phyloP scores from a whole-genome alignment of 2,329 filamentous ascomycete genomes.

The Trichoderma guizhouense region DNA sequence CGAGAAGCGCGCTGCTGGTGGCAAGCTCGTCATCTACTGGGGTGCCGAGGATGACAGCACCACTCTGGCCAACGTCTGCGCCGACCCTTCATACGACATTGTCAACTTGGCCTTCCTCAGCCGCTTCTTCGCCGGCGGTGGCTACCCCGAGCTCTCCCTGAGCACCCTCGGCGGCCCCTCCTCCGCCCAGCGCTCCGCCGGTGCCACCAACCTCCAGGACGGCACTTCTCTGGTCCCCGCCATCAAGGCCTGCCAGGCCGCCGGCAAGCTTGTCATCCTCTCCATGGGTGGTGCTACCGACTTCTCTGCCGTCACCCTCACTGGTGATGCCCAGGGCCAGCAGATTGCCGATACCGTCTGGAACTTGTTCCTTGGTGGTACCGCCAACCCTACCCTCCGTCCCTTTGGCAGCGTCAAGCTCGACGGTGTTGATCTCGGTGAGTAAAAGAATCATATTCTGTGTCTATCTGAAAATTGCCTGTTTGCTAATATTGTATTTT shows the following conservation, averaged over 20 bases:
- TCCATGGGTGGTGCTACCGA: conserved; percentile 68
- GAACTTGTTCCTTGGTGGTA: conserved; percentile 58
- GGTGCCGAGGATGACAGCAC: conserved; percentile 23
- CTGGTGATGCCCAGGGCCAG: conserved; percentile 43
- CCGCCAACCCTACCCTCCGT: conserved; percentile 45
- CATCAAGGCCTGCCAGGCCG: conserved; percentile 56
- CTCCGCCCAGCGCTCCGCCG: conserved; percentile 21
- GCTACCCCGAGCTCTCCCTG: conserved; percentile 11
- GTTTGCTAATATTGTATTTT: not conserved
- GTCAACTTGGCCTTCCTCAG: conserved; percentile 26
- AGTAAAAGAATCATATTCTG: not conserved
- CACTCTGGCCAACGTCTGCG: conserved; percentile 22
- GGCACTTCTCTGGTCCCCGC: conserved; percentile 21
- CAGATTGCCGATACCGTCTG: conserved; percentile 60
- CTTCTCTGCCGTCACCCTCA: conserved; percentile 60
- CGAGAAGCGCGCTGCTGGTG: conserved; percentile 16
- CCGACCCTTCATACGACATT: conserved; percentile 23
- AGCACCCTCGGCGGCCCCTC: conserved; percentile 16
- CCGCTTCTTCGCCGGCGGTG: conserved; percentile 22
- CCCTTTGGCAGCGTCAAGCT: conserved; percentile 65
- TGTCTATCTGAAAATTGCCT: not conserved
- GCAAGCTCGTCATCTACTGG: conserved; percentile 25
- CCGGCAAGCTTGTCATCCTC: conserved; percentile 66
- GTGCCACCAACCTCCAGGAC: conserved; percentile 24
- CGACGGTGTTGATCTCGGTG: conserved; percentile 66